Evolutionary conservation across 371 early-diverging fungal species (phyloP).

Genomic region (Mucor piriformis): DNA sequence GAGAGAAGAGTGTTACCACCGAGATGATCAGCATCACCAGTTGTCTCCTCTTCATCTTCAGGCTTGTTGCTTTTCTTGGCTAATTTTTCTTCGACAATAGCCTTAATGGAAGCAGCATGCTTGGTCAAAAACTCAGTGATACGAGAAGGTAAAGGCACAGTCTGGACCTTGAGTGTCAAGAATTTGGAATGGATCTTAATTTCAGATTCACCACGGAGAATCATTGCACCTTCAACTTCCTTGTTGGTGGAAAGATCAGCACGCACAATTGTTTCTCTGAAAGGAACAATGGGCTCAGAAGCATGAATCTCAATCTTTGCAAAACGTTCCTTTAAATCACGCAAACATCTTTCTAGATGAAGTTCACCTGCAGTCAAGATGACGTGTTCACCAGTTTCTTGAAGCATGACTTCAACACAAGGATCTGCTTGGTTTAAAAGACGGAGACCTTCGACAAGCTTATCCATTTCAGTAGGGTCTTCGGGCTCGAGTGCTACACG

Average conservation of each 20-base stretch:
- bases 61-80: constrained; percentile 28
- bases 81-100: constrained; percentile 55
- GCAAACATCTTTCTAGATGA: constrained; percentile 94
- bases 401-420: constrained; percentile 83
- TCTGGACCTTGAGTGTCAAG: constrained; percentile 72
- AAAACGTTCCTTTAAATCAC: constrained; percentile 92
- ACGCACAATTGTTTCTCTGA: constrained; percentile 87
- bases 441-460: constrained; percentile 84
- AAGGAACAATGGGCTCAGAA: constrained; percentile 96
- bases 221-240: constrained; percentile 45
- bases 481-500: constrained; percentile 95
- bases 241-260: constrained; percentile 43
- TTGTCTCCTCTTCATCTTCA: constrained; percentile 25
- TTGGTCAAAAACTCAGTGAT: constrained; percentile 67
- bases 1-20: constrained; percentile 24
- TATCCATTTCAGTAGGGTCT: constrained; percentile 83
- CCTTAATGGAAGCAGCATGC: constrained; percentile 64
- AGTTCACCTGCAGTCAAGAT: constrained; percentile 96
- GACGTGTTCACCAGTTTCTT: constrained; percentile 96
- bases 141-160: constrained; percentile 79
- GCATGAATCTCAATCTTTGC: constrained; percentile 93
- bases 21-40: constrained; percentile 12
- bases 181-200: constrained; percentile 67
- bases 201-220: constrained; percentile 66
- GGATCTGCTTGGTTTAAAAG: constrained; percentile 94